phyloP scores from a whole-genome alignment of 345 rosid genomes.

The Limnanthes douglasii region DNA sequence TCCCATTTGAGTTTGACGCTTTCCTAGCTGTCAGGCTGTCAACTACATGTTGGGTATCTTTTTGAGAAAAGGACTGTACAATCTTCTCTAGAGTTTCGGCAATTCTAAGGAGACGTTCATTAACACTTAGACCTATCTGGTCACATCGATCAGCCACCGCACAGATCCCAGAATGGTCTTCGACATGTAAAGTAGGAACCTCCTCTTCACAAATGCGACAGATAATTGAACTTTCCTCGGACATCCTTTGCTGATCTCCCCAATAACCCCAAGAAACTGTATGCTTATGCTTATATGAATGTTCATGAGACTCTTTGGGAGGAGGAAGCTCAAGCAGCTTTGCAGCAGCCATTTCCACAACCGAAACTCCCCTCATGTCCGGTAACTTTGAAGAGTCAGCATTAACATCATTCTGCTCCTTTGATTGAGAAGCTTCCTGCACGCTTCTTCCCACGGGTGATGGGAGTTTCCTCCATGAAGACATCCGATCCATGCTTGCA shows the following conservation, averaged over 20 bases:
- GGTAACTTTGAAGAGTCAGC: slow-evolving; percentile 25
- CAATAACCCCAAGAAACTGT: slow-evolving; percentile 94
- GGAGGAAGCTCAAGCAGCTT: slow-evolving; percentile 32
- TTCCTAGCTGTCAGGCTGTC: slow-evolving; percentile 90
- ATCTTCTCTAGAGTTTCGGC: slow-evolving; percentile 89
- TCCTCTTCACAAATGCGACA: slow-evolving; percentile 99
- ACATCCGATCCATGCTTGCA: slow-evolving; percentile 46
- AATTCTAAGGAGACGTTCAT: slow-evolving; percentile 78
- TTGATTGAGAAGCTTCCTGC: slow-evolving; percentile 37
- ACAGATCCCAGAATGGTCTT: slow-evolving; percentile 94
- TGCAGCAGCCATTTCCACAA: slow-evolving; percentile 21
- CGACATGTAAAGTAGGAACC: slow-evolving; percentile 76
- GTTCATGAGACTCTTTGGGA: slow-evolving; percentile 48
- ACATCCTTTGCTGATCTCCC: slow-evolving; percentile 56
- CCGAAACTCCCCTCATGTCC: slow-evolving; percentile 26
- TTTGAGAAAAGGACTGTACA: slow-evolving; percentile 57
- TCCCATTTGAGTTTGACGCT: slow-evolving; percentile 75
- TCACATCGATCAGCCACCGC: slow-evolving; percentile 92
- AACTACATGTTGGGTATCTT: slow-evolving; percentile 47
- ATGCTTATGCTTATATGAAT: slow-evolving; percentile 67
- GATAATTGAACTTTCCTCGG: slow-evolving; percentile 80
- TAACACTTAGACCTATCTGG: slow-evolving; percentile 67
- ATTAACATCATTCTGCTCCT: slow-evolving; percentile 39
- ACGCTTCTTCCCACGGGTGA: slow-evolving; percentile 46
- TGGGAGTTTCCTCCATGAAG: slow-evolving; percentile 94